Conservation (phyloP, 148 eudicot species). For the Chenopodium formosanum region DNA sequence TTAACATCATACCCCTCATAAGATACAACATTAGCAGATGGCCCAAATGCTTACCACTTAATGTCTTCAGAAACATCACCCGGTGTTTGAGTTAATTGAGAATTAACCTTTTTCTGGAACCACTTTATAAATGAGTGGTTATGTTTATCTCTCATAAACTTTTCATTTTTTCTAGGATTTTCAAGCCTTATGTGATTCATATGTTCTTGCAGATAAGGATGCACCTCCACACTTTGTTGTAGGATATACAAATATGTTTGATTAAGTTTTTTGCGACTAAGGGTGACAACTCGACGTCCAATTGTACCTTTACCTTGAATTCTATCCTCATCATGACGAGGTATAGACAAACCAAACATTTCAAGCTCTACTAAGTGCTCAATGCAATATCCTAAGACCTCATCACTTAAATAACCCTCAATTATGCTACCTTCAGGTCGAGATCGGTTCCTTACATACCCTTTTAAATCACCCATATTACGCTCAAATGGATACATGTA, state of each 20-base stretch:
- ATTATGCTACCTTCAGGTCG: constrained; percentile 19
- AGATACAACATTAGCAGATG: not conserved
- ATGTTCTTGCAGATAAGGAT: not conserved
- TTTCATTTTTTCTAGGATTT: not conserved
- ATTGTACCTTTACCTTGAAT: constrained; percentile 1
- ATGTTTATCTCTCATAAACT: too few species aligned
- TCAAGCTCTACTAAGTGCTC: not conserved
- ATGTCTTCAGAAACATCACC: too few species aligned
- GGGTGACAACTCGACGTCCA: not conserved
- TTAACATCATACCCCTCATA: constrained; percentile 13
- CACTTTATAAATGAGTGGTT: too few species aligned
- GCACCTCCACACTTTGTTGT: not conserved
- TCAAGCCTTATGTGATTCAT: not conserved
- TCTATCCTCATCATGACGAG: constrained; percentile 14
- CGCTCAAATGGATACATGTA: not conserved
- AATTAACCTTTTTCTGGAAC: too few species aligned
- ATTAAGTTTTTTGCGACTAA: not conserved
- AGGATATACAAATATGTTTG: not conserved
- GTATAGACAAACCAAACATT: constrained; percentile 8
- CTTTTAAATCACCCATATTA: not conserved
- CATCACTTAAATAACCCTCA: constrained; percentile 5
- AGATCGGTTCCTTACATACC: not conserved
- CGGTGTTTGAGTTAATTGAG: too few species aligned
- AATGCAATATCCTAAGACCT: not conserved
- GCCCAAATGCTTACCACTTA: too few species aligned